Evolutionary conservation across 768 basidiomycete genomes (phyloP), one percentile per base, ranked within the genome.

Genomic region (Trametes cubensis): DNA sequence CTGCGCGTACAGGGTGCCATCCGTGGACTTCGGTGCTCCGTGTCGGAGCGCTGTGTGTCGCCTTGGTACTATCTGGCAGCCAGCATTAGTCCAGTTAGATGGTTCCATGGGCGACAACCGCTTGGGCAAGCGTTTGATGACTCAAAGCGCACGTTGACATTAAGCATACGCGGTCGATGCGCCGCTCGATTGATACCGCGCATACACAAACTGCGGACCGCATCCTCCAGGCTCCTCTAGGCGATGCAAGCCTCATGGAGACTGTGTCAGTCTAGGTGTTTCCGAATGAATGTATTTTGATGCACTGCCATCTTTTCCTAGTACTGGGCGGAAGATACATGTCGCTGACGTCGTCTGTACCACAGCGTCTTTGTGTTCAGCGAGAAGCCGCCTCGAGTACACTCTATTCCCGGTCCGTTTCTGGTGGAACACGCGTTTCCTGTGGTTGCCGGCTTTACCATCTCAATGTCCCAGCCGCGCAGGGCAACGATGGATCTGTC

Each of bases 401-500:
- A 61, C 50, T 52, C 62, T 44, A 49, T 68, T 15, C 53, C 68
- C 28, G 73, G 75, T 20, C 76, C 75, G 25, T 74, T 83, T 40
- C 73, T 80, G 20, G 74, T 85, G 10, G 76, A 84, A 60, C 79
- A 78, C 52, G 76, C 82, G 2, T 79, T 83, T n/a, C 86, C 87
- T 3, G 81, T 91, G 34, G 79, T 81, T 55, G 79, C 78, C 11
- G 73, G 77, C 38, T 84, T 89, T 66, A 74, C 78, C 5, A 78
- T 89, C 41, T 71, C 76, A 10, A 83, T 89, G 73, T 80, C 85
- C 1, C 88, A 90, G 68, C 76, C 80, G 42, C 77, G 74, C 28
- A 75, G 76, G 14, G 67, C 66, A 42, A 78, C 79, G 0, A 59
- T 77, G 18, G 77, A 83, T 55, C 65, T 77, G 8, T 68, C 68